A percentile compares a stretch with the other conserved stretches of the same genome.
These are phyloP conservation scores for Vishniacozyma victoriae DNA, from an alignment of 768 basidiomycete species.

Conservation along the genomic window DNA sequence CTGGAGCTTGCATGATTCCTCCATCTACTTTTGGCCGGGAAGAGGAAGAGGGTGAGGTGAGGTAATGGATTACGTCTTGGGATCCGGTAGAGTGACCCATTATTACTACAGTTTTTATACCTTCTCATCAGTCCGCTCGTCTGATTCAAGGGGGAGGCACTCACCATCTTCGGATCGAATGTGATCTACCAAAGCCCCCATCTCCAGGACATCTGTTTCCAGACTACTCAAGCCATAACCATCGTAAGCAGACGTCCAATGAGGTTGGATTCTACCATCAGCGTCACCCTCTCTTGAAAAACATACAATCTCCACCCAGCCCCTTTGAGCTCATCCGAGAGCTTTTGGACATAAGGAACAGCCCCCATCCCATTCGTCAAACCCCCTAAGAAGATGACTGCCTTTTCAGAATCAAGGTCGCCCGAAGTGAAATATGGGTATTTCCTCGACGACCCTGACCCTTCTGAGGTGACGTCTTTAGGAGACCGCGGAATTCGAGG, in stretches of 20 bases:
- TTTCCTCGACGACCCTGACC: too few species aligned
- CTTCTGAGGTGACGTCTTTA: too few species aligned
- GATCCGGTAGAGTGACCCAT: conserved; percentile 46
- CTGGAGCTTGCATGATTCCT: conserved; percentile 46
- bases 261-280: conserved; percentile 30
- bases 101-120: conserved; percentile 26
- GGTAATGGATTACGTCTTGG: conserved; percentile 42
- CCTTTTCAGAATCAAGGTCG: conserved; percentile 16
- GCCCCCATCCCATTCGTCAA: conserved; percentile 33
- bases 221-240: conserved; percentile 34
- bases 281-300: not conserved
- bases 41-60: conserved; percentile 11
- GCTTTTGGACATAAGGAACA: conserved; percentile 16
- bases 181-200: conserved; percentile 32
- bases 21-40: conserved; percentile 25
- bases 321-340: conserved; percentile 20
- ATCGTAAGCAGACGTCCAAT: conserved; percentile 35
- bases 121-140: conserved; percentile 12
- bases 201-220: conserved; percentile 33
- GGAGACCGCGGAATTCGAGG: too few species aligned
- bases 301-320: conserved; percentile 40
- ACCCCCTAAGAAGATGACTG: conserved; percentile 40
- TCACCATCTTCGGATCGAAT: conserved; percentile 26
- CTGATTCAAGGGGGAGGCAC: not conserved
- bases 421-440: conserved; percentile 35